These are phyloP conservation scores for Flaveria robusta DNA, from an alignment of 129 eudicot species.

Conservation along the genomic window DNA sequence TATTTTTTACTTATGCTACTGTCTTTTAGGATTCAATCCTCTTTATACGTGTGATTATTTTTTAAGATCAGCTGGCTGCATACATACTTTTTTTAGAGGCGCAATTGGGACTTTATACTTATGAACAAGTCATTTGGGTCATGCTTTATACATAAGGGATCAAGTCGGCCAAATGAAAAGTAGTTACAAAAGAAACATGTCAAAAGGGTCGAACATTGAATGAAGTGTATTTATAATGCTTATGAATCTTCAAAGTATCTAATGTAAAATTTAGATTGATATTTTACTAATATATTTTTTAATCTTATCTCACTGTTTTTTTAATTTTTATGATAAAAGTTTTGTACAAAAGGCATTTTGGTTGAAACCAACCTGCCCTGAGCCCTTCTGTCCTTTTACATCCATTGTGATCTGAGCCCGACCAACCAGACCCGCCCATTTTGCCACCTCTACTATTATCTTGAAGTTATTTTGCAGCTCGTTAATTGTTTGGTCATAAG, in stretches of 20 bases:
- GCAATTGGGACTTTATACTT: neutral
- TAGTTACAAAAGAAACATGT: neutral
- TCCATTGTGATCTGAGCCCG: too few species aligned
- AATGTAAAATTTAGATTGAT: neutral
- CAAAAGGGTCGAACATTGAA: neutral
- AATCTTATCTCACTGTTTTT: neutral
- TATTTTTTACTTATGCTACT: neutral
- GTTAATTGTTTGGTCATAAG: too few species aligned
- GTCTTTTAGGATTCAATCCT: neutral
- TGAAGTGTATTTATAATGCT: neutral
- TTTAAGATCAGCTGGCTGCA: neutral
- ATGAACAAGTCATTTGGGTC: neutral
- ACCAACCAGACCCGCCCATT: too few species aligned
- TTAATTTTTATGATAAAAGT: too few species aligned
- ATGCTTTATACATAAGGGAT: neutral
- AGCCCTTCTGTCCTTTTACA: too few species aligned
- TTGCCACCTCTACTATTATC: too few species aligned
- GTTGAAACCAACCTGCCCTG: too few species aligned
- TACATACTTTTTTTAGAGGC: neutral
- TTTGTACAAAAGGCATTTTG: too few species aligned
- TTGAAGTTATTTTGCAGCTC: too few species aligned
- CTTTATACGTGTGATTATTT: neutral
- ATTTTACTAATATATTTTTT: neutral
- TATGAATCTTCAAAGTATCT: neutral
- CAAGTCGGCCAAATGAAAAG: slow-evolving; percentile 1